Evolutionary conservation across 164 flowering plant species (phyloP).

Genomic region (Malania oleifera): DNA sequence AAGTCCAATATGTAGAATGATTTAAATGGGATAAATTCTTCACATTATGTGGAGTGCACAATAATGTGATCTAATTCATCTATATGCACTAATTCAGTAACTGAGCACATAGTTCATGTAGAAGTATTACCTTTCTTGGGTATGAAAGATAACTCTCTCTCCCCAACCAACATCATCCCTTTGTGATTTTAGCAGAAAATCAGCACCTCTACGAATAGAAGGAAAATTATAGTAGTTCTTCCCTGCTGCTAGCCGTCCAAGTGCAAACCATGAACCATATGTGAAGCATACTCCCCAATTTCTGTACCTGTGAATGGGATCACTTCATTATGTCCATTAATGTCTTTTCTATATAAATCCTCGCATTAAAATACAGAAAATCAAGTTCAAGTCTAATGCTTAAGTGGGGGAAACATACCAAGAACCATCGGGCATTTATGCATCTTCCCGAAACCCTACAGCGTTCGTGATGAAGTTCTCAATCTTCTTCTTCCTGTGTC

Average conservation of each 20-base stretch:
- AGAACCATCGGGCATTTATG: slow-evolving; percentile 43
- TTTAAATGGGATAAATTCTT: background rate
- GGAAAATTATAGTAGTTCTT: slow-evolving; percentile 32
- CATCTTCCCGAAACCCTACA: slow-evolving; percentile 21
- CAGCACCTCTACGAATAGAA: slow-evolving; percentile 31
- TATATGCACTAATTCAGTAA: background rate
- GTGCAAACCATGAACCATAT: slow-evolving; percentile 43
- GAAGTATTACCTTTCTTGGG: slow-evolving; percentile 33
- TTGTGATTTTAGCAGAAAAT: slow-evolving; percentile 38
- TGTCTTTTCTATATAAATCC: too few relatives aligned
- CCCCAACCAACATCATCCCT: slow-evolving; percentile 53
- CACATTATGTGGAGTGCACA: too few relatives aligned
- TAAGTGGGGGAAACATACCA: slow-evolving; percentile 22
- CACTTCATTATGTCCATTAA: background rate
- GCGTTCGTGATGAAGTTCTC: slow-evolving; percentile 29
- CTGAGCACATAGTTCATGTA: background rate
- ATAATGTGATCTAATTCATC: too few relatives aligned
- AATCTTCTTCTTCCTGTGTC: slow-evolving; percentile 40
- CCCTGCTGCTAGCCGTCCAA: slow-evolving; percentile 37
- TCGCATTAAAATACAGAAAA: background rate
- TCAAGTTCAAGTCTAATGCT: background rate
- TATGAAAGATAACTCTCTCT: slow-evolving; percentile 50
- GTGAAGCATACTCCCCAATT: slow-evolving; percentile 53
- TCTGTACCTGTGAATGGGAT: slow-evolving; percentile 38
- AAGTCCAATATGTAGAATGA: background rate